Conservation (phyloP, 495 filamentous ascomycete genomes). For the Annulohypoxylon nitens region DNA sequence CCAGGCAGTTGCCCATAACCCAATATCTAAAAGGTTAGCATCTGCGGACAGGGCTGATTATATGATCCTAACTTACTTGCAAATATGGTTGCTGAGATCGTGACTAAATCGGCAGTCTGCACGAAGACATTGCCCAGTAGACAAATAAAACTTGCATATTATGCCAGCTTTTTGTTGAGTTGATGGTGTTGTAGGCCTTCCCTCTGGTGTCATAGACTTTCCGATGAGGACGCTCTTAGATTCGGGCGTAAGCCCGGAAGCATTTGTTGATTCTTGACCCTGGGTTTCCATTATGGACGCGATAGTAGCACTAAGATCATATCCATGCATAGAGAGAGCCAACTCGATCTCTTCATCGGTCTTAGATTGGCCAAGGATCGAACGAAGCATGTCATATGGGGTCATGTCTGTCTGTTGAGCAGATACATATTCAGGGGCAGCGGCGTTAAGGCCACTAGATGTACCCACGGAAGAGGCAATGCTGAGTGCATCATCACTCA, state of each 20-base stretch:
- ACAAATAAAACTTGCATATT: slow-evolving; percentile 96
- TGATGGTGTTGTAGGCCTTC: slow-evolving; percentile 79
- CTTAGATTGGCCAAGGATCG: slow-evolving; percentile 88
- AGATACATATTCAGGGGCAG: slow-evolving; percentile 82
- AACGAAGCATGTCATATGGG: slow-evolving; percentile 96
- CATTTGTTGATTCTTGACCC: slow-evolving; percentile 57
- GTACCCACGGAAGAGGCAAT: slow-evolving; percentile 77
- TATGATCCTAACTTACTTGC: slow-evolving; percentile 80
- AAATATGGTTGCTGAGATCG: slow-evolving; percentile 93
- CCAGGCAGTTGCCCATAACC: slow-evolving; percentile 96
- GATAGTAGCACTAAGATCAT: slow-evolving; percentile 92
- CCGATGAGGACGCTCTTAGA: slow-evolving; percentile 79
- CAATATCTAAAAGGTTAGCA: slow-evolving; percentile 78
- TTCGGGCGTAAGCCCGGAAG: slow-evolving; percentile 61
- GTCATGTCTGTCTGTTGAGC: slow-evolving; percentile 90
- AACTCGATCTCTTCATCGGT: slow-evolving; percentile 94
- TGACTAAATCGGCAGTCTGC: slow-evolving; percentile 98
- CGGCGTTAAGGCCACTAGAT: slow-evolving; percentile 76
- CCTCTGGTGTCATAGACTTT: slow-evolving; percentile 84
- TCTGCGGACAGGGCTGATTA: slow-evolving; percentile 18
- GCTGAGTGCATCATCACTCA: slow-evolving; percentile 88
- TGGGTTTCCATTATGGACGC: slow-evolving; percentile 81
- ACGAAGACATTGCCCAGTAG: slow-evolving; percentile 89
- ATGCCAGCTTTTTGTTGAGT: slow-evolving; percentile 80
- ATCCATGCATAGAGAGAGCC: slow-evolving; percentile 88